Conservation (phyloP, 495 filamentous ascomycete genomes). For the Pseudotulostoma volvatum region DNA sequence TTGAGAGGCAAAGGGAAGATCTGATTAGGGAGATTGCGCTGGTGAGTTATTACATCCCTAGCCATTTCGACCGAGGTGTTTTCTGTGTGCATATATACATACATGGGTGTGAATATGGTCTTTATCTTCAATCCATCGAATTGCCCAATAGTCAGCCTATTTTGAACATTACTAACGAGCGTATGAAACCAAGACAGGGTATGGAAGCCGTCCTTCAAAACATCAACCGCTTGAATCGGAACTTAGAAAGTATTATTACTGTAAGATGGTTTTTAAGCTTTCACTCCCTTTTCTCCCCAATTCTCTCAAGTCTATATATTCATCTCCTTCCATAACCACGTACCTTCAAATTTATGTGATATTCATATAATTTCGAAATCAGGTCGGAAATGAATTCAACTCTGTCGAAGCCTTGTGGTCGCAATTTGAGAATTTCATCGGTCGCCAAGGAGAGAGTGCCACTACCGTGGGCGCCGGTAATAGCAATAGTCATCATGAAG, state of each 20-base stretch:
- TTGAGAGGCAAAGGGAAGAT: slow-evolving; percentile 68
- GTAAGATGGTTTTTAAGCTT: slow-evolving; percentile 42
- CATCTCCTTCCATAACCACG: too few species aligned
- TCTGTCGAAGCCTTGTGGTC: slow-evolving; percentile 93
- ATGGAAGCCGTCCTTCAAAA: slow-evolving; percentile 92
- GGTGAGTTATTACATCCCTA: slow-evolving; percentile 28
- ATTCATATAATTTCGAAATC: too few species aligned
- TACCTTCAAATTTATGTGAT: too few species aligned
- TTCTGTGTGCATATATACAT: neutral
- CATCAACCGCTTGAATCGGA: slow-evolving; percentile 88
- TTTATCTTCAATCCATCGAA: neutral
- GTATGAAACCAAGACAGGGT: slow-evolving; percentile 32
- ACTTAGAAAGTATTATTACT: slow-evolving; percentile 78
- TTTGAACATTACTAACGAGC: neutral
- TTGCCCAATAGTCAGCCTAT: neutral
- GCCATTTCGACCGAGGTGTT: neutral
- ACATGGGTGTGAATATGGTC: neutral
- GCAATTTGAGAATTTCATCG: slow-evolving; percentile 95
- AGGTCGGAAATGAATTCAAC: slow-evolving; percentile 96
- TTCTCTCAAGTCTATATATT: too few species aligned
- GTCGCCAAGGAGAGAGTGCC: slow-evolving; percentile 36
- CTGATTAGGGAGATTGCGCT: slow-evolving; percentile 64
- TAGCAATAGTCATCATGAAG: neutral
- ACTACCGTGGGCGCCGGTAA: slow-evolving; percentile 14
- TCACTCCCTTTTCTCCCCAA: too few species aligned